Conservation (phyloP, 2,329 filamentous ascomycete species). For the Arachnomyces sp. region DNA sequence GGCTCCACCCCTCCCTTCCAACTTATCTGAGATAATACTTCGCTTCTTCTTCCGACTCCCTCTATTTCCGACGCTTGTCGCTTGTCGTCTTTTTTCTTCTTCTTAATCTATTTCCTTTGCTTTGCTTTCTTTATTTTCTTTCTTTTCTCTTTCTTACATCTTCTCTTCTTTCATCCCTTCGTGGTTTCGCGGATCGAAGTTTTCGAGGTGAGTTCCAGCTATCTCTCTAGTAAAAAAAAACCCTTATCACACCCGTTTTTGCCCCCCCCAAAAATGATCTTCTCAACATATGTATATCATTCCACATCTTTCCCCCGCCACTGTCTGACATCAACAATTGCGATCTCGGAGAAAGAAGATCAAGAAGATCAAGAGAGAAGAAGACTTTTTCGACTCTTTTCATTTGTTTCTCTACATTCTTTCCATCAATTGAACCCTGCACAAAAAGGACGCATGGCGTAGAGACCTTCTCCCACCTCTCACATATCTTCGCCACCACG, state of each 20-base stretch:
- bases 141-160: conserved; percentile 1
- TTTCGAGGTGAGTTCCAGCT: conserved; percentile 6
- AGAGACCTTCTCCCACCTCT: too few species aligned
- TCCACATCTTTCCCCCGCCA: too few species aligned
- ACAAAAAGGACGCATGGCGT: too few species aligned
- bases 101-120: conserved; percentile 7
- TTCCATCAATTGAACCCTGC: too few species aligned
- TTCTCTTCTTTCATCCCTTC: conserved; percentile 8
- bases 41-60: conserved; percentile 2
- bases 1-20: background rate
- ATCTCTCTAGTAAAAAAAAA: conserved; percentile 6
- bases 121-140: conserved; percentile 7
- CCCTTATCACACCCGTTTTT: conserved; percentile 2
- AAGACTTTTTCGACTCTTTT: too few species aligned
- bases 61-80: conserved; percentile 2
- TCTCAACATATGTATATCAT: too few species aligned
- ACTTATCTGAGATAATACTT: background rate
- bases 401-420: too few species aligned
- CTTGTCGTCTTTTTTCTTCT: conserved; percentile 7
- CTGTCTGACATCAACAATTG: too few species aligned
- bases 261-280: too few species aligned
- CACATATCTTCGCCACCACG: too few species aligned
- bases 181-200: conserved; percentile 1
- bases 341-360: too few species aligned
- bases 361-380: too few species aligned